Percentiles rank a stretch among this genome's conserved stretches.
Evolutionary conservation across 345 rosid genomes (phyloP).

Genomic region (Erucastrum elatum): DNA sequence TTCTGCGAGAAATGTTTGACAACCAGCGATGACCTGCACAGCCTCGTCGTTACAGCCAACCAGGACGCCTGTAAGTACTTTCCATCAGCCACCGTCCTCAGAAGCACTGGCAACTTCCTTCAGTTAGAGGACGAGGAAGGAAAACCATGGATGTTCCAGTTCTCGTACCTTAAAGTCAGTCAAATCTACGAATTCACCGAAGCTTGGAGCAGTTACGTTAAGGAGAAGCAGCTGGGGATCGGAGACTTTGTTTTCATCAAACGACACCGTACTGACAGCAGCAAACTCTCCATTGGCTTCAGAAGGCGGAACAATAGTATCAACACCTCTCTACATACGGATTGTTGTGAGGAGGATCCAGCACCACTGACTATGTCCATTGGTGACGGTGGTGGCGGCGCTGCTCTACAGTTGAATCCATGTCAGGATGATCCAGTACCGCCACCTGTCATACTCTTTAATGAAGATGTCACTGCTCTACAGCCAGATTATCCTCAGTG

Average conservation of each 20-base stretch:
- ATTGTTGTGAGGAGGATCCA: not conserved
- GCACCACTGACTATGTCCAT: not conserved
- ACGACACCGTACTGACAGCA: slow-evolving; percentile 41
- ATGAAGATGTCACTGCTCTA: too few species aligned
- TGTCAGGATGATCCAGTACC: not conserved
- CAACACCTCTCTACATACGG: not conserved
- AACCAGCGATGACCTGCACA: slow-evolving; percentile 51
- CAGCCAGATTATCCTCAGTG: not conserved
- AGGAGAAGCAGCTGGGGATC: slow-evolving; percentile 62
- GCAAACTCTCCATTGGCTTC: slow-evolving; percentile 59
- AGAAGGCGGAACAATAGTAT: slow-evolving; percentile 13
- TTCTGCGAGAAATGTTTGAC: slow-evolving; percentile 77
- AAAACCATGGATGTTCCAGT: not conserved
- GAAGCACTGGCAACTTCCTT: not conserved
- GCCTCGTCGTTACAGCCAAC: slow-evolving; percentile 63
- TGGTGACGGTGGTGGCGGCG: not conserved
- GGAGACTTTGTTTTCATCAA: slow-evolving; percentile 63
- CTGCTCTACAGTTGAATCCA: not conserved
- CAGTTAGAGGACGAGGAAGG: not conserved
- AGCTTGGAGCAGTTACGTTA: slow-evolving; percentile 44
- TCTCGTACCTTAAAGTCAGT: slow-evolving; percentile 45
- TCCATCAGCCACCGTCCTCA: slow-evolving; percentile 39
- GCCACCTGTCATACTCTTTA: not conserved
- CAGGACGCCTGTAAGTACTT: slow-evolving; percentile 60
- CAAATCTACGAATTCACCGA: slow-evolving; percentile 60